Base-by-base conservation (phyloP, 2,329 filamentous ascomycete genomes). In the Claviceps maximensis region DNA sequence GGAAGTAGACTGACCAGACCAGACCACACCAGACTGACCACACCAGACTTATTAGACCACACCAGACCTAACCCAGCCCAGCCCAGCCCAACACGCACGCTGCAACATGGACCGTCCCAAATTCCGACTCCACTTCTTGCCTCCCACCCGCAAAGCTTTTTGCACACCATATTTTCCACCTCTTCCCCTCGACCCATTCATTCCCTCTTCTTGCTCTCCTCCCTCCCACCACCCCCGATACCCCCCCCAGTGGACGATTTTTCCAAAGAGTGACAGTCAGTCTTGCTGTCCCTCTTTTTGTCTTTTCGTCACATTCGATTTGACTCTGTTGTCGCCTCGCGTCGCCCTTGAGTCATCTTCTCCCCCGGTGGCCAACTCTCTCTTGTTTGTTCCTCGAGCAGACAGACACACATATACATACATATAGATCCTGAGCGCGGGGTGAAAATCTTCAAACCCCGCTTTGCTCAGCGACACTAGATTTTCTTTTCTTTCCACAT, bases 381-480 rank as follows among this genome's bases (percentile, higher is more conserved):
- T 52, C 52, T 29, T 50, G 33, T 50, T 56, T 52, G 36, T 47
- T 55, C 53, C 52, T 31, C 42, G 53, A 52, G 49, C 49, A 55
- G 19, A 44, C 40, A 15, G 5, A 31, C 9, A 31, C 29, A 31
- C 9, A 5, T 31, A 12, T 13, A 9, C 4, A 38, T 17, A 17
- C 29, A 29, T 36, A 36, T 21, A 55, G 45, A 47, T 21, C 46
- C 59, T 63, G 63, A 67, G 65, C 66, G 66, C 65, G 66, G 66
- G 66, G 66, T 65, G 61, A 67, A 69, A 66, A 64, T 66, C 62
- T 70, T 69, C 65, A 69, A 69, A 72, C 71, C 71, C 71, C 71
- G 69, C 71, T 72, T 71, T 70, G 63, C 61, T 57, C 58, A 53
- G 53, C 59, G 54, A 57, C 55, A 54, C 53, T 54, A 57, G 56